Evolutionary conservation across 768 basidiomycete genomes (phyloP), one percentile per base, ranked within the genome.

Genomic region (Mycena metata): DNA sequence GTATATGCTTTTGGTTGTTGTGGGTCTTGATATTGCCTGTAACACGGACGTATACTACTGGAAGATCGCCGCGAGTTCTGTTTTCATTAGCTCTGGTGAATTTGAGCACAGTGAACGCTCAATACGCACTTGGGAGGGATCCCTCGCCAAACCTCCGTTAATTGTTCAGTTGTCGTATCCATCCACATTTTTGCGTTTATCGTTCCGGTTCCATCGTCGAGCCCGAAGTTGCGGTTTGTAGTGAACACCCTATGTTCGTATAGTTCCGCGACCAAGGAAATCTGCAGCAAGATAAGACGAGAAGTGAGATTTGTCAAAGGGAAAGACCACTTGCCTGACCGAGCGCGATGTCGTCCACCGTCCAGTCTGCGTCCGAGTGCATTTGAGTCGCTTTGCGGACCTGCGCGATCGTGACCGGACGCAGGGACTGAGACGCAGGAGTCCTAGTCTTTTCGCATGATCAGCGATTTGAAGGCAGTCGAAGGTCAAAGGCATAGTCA

Each of bases 331-430:
- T 13, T 70, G 94, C 96, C 78, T 95, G 94, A 54, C 92, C 92
- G 65, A 96, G 83, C 69, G 96, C 93, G 5, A 85, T 80, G 33
- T 90, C 92, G 65, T 96, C 96, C 39, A 99, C 83, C 66, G 84
- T 84, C 90, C 95, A 98, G 65, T 96, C 95, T 2, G 94, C 91
- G 72, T 98, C 96, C 1, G 91, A 84, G 76, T 97, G 94, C 7
- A 90, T 85, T 82, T 96, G 96, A n/a, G 81, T 84, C 2, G 96
- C 92, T 71, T 87, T 86, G 41, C 83, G 76, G 50, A 98, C 84
- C 76, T 97, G 96, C 58, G 88, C 85, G 72, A 82, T 72, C 9
- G 78, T 79, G n/a, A 80, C 76, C n/a, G 74, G 78, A 57, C 81
- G 66, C 76, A 81, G 49, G 12, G 80, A 83, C 58, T 82, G 80